phyloP scores from a whole-genome alignment of 192 early-diverging fungal species.

The Coemansia furcata region DNA sequence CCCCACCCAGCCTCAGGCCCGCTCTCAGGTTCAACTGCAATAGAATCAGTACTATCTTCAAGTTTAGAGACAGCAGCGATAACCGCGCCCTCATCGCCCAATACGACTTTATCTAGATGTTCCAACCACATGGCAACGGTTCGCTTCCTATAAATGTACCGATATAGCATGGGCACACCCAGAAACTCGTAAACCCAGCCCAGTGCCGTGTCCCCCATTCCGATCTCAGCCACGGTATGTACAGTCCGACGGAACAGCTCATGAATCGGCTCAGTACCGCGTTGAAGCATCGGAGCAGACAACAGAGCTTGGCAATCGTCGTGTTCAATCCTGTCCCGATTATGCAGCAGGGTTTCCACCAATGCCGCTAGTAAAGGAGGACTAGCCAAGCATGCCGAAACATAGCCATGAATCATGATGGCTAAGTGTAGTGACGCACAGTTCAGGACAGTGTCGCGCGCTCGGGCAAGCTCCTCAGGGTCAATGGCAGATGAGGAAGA shows the following conservation, averaged over 20 bases:
- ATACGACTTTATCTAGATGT: conserved; percentile 24
- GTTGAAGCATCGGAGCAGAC: neutral
- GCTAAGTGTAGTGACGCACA: conserved; percentile 18
- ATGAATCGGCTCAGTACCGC: conserved; percentile 1
- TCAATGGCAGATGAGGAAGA: neutral
- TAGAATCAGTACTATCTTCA: neutral
- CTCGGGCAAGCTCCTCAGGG: conserved; percentile 4
- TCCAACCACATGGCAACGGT: conserved; percentile 11
- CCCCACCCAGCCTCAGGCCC: neutral
- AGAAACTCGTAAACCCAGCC: conserved; percentile 30
- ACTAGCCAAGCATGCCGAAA: conserved; percentile 21
- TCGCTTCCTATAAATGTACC: neutral
- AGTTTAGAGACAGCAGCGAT: too few species aligned
- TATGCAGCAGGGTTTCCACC: conserved; percentile 3
- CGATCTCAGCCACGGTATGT: conserved; percentile 11
- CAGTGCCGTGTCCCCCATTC: conserved; percentile 18
- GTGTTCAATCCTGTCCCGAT: neutral
- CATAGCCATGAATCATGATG: conserved; percentile 18
- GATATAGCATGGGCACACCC: conserved; percentile 4
- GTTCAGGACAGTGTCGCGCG: conserved; percentile 11
- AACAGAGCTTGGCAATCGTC: conserved; percentile 2
- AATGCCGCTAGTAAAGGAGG: conserved; percentile 13
- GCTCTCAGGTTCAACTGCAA: neutral
- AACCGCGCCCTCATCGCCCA: neutral
- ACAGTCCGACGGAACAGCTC: conserved; percentile 27